phyloP scores from a whole-genome alignment of 1,284 basidiomycete species.

The Apiotrichum akiyoshidainum region DNA sequence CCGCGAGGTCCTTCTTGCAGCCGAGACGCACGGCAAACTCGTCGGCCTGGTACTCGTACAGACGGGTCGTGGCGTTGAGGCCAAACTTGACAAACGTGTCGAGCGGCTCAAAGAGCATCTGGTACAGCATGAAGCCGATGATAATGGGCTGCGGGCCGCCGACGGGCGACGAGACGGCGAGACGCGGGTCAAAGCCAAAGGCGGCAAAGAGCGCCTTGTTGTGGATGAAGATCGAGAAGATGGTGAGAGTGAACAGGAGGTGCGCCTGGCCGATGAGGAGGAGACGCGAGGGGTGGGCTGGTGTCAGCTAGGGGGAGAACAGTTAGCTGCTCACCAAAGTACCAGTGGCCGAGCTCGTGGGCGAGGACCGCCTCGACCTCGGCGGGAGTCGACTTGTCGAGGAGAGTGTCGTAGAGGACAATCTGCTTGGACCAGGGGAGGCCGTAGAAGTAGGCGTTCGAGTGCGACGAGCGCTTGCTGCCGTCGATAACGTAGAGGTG shows the following conservation, averaged over 20 bases:
- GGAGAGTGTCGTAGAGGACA: slow-evolving; percentile 94
- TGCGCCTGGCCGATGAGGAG: slow-evolving; percentile 81
- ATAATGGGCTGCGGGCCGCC: slow-evolving; percentile 67
- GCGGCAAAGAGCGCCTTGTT: slow-evolving; percentile 77
- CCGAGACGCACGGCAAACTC: slow-evolving; percentile 48
- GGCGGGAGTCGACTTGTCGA: slow-evolving; percentile 80
- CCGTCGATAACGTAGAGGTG: slow-evolving; percentile 97
- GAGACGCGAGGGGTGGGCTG: slow-evolving; percentile 78
- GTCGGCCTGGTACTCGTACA: slow-evolving; percentile 81
- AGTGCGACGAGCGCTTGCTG: slow-evolving; percentile 88
- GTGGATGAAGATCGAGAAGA: slow-evolving; percentile 89
- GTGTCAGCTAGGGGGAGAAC: not conserved
- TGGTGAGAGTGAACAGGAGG: slow-evolving; percentile 76
- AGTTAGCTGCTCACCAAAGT: slow-evolving; percentile 53
- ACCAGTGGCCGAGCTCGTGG: slow-evolving; percentile 97
- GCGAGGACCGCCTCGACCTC: slow-evolving; percentile 84
- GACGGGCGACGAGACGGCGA: slow-evolving; percentile 56
- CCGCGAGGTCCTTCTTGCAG: slow-evolving; percentile 62
- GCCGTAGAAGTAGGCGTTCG: slow-evolving; percentile 93
- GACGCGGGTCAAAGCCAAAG: slow-evolving; percentile 73
- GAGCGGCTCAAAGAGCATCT: slow-evolving; percentile 78
- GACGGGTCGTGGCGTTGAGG: slow-evolving; percentile 75
- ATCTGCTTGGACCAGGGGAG: slow-evolving; percentile 95
- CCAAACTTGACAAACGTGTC: slow-evolving; percentile 72
- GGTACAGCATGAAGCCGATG: slow-evolving; percentile 81